phyloP scores from a whole-genome alignment of 352 stramenopile species.

The Blastocystis sp. region DNA sequence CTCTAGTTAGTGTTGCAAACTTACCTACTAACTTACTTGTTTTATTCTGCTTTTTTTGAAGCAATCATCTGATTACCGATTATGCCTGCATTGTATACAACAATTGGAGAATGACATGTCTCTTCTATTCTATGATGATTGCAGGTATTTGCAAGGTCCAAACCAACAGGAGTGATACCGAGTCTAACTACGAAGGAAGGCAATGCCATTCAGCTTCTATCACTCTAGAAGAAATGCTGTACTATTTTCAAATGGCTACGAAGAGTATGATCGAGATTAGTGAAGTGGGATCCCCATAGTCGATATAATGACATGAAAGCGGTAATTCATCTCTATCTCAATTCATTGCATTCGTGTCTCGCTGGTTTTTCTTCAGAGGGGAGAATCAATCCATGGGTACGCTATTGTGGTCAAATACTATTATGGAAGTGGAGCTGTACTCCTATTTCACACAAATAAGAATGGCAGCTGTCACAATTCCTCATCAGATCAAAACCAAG shows the following conservation, averaged over 20 bases:
- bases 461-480: constrained; percentile 23
- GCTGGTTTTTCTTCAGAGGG: constrained; percentile 44
- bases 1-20: constrained; percentile 35
- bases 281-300: constrained; percentile 59
- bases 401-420: constrained; percentile 43
- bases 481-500: constrained; percentile 31
- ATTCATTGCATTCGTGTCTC: constrained; percentile 6
- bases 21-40: constrained; percentile 28
- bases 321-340: neutral
- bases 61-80: constrained; percentile 15
- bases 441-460: constrained; percentile 25
- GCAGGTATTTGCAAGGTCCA: no score
- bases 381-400: constrained; percentile 29
- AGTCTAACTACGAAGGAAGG: no score
- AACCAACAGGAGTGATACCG: no score
- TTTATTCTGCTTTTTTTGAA: neutral
- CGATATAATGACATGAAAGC: constrained; percentile 58
- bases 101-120: neutral
- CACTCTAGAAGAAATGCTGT: no score
- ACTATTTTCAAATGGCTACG: constrained; percentile 45
- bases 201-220: no score
- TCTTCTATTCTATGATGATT: neutral
- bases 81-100: constrained; percentile 16
- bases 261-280: constrained; percentile 30
- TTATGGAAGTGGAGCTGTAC: constrained; percentile 45